A percentile compares a stretch with the other conserved stretches of the same genome.
Conservation (phyloP, 192 early-diverging fungal species). For the Geranomyces michiganensis region DNA sequence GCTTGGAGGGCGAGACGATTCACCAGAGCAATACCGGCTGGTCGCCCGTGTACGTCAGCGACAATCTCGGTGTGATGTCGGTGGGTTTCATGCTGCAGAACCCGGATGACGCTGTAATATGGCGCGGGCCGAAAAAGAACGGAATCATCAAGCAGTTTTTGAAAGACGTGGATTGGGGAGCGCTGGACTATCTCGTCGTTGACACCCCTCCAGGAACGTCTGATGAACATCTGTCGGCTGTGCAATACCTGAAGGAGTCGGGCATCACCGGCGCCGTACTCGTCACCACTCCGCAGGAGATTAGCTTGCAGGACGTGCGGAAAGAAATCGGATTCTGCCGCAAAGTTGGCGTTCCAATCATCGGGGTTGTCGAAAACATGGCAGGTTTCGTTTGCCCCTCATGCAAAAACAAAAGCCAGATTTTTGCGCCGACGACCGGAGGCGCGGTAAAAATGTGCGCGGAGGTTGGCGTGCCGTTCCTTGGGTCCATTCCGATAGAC, state of each 20-base stretch:
- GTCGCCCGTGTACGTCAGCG: slow-evolving; percentile 54
- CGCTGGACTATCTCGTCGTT: slow-evolving; percentile 89
- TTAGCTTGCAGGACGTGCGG: slow-evolving; percentile 60
- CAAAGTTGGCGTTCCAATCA: slow-evolving; percentile 52
- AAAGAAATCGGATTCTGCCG: slow-evolving; percentile 63
- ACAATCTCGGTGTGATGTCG: slow-evolving; percentile 83
- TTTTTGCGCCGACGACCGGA: slow-evolving; percentile 82
- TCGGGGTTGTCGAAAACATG: slow-evolving; percentile 64
- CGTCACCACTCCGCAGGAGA: slow-evolving; percentile 95
- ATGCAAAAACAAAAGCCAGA: slow-evolving; percentile 74
- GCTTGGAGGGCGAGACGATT: slow-evolving; percentile 83
- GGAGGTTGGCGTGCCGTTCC: slow-evolving; percentile 81
- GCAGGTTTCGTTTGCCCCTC: slow-evolving; percentile 52
- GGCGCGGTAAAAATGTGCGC: slow-evolving; percentile 89
- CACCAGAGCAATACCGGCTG: slow-evolving; percentile 90
- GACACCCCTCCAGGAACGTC: slow-evolving; percentile 97
- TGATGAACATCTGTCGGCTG: slow-evolving; percentile 93
- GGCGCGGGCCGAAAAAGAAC: slow-evolving; percentile 99
- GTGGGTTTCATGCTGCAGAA: slow-evolving; percentile 91
- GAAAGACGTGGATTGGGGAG: slow-evolving; percentile 95
- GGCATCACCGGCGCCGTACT: slow-evolving; percentile 82
- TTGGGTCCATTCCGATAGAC: slow-evolving; percentile 93
- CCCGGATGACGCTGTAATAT: slow-evolving; percentile 92
- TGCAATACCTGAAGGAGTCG: slow-evolving; percentile 83
- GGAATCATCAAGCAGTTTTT: slow-evolving; percentile 98